Evolutionary conservation across 129 eudicot species (phyloP), one percentile per base, ranked within the genome.

Genomic region (Helianthus tuberosus): DNA sequence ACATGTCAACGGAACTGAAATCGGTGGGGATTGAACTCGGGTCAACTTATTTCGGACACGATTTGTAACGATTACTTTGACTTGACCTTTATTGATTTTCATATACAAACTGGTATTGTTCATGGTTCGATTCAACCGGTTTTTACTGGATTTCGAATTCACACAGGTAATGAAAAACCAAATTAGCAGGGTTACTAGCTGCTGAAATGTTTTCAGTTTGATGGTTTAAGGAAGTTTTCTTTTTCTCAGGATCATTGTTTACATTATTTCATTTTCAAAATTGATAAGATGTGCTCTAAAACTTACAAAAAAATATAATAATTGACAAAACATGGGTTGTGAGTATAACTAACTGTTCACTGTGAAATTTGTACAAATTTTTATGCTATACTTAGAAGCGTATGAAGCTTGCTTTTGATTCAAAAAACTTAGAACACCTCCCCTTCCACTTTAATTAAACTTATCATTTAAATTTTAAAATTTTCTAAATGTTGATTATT

Each of bases 41-140:
- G 15, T 59, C 39, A 12, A 5, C 10, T 43, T 6, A 27, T 5
- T 57, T 57, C 8, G 58, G 38, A 10, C 15, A 36, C 55, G n/a
- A 64, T 65, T 54, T 75, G 79, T 75, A 53, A 65, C 25, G 44
- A 17, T 57, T 58, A 41, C 15, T 60, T 60, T 29, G 68, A 60
- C 69, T 39, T 53, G 72, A 73, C 8, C 13, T 49, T 59, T 52
- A 20, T 5, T 23, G 25, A 16, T 38, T 51, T 50, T 63, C 9
- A 59, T 59, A 61, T 35, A 32, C 66, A 32, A 61, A 41, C 64
- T 59, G 11, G 64, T 59, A 25, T 59, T 59, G 41, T 59, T 59
- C 11, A 32, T 61, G 4, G 9, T 60, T 8, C 44, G 10, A 8
- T 32, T 60, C 17, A 12, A 60, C 66, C 14, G 6, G 44, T 27